Evolutionary conservation across 2,329 filamentous ascomycete species (phyloP).

Genomic region (Cercospora zeina): DNA sequence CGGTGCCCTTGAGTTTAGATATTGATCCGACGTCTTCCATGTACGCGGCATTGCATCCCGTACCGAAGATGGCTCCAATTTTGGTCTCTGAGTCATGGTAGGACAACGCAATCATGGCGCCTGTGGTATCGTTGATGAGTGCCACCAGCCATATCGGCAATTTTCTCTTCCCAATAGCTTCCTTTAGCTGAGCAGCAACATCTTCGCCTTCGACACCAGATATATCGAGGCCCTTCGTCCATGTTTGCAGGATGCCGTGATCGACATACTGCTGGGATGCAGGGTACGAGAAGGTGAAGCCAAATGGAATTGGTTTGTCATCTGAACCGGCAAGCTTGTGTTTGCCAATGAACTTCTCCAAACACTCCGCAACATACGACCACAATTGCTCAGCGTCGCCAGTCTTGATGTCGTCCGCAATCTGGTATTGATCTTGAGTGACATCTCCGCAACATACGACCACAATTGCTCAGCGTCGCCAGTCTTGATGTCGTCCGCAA

Average conservation of each 20-base stretch:
- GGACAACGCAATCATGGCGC: conserved; percentile 83
- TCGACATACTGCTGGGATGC: conserved; percentile 93
- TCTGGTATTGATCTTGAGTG: conserved; percentile 92
- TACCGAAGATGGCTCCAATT: conserved; percentile 91
- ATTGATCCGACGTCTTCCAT: conserved; percentile 83
- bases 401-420: conserved; percentile 91
- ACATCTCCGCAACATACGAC: conserved; percentile 95
- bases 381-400: conserved; percentile 84
- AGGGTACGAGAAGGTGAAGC: conserved; percentile 96
- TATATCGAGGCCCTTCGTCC: conserved; percentile 98
- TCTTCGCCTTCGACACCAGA: conserved; percentile 86
- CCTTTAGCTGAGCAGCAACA: conserved; percentile 85
- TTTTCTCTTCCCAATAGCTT: conserved; percentile 70
- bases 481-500: conserved; percentile 91
- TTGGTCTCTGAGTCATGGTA: conserved; percentile 84
- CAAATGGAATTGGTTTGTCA: conserved; percentile 70
- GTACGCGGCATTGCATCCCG: conserved; percentile 91
- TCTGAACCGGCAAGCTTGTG: conserved; percentile 68
- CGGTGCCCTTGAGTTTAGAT: conserved; percentile 72
- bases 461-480: conserved; percentile 84
- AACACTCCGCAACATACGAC: conserved; percentile 92
- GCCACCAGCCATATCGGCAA: conserved; percentile 82
- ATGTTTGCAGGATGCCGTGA: conserved; percentile 86
- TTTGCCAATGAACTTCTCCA: conserved; percentile 86
- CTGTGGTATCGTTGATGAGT: conserved; percentile 90